A percentile compares a stretch with the other conserved stretches of the same genome.
Evolutionary conservation across 192 early-diverging fungal genomes (phyloP).

Genomic region (Podila clonocystis): DNA sequence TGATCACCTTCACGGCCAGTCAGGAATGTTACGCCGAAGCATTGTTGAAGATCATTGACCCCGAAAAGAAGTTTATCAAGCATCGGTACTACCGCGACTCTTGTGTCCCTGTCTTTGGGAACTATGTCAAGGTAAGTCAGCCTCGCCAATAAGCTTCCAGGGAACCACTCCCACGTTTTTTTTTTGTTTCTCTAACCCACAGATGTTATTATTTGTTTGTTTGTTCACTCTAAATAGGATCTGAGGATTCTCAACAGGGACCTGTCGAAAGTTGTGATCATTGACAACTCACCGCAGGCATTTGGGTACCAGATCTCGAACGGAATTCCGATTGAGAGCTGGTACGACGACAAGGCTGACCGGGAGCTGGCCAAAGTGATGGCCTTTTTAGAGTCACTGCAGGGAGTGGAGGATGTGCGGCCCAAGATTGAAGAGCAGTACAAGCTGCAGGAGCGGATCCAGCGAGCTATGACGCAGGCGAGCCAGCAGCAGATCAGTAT

Average conservation of each 20-base stretch:
- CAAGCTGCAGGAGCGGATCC: conserved; percentile 44
- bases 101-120: conserved; percentile 71
- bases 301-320: conserved; percentile 80
- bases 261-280: conserved; percentile 67
- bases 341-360: conserved; percentile 77
- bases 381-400: conserved; percentile 67
- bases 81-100: conserved; percentile 78
- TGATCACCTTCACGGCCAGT: conserved; percentile 80
- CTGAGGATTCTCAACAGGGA: conserved; percentile 75
- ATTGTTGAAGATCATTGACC: conserved; percentile 70
- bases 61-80: conserved; percentile 64
- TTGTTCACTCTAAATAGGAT: conserved; percentile 51
- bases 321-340: conserved; percentile 76
- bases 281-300: conserved; percentile 80
- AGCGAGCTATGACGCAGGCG: conserved; percentile 19
- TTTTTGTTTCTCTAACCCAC: not conserved
- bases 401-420: conserved; percentile 73
- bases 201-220: not conserved
- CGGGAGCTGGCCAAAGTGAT: conserved; percentile 69
- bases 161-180: too few relatives aligned
- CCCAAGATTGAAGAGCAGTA: conserved; percentile 67
- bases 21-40: conserved; percentile 78
- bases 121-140: conserved; percentile 66
- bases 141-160: too few relatives aligned
- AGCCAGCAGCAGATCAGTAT: conserved; percentile 40